Base-by-base conservation (phyloP, 495 filamentous ascomycete species). In the Neurospora sp. region DNA sequence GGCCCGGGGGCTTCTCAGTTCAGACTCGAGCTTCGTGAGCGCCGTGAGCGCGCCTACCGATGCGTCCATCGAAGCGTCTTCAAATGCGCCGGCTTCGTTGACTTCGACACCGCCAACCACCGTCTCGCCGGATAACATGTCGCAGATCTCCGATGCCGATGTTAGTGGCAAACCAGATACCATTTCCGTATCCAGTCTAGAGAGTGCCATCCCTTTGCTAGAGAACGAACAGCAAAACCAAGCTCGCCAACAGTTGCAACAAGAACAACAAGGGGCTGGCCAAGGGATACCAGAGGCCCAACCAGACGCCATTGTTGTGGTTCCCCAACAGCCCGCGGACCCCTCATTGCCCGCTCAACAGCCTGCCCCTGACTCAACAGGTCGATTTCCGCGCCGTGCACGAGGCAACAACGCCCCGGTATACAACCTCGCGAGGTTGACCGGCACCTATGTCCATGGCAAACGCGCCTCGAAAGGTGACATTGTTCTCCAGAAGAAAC, bases 341-440 rank as follows among this genome's bases (percentile, higher is more conserved):
- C 17, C 45, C 45, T 54, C 45, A 54, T 24, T 54, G 10, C 45
- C 48, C 73, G 42, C 66, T 19, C 34, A 62, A 69, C 62, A 42
- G 28, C 59, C 43, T 39, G n/a, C 4, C 45, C 24, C 15, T 77
- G 8, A 69, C 0, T 69, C 79, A 15, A 74, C 74, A 9, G 69
- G 70, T 40, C 87, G 85, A 62, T 59, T 59, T 59, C 81, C 82
- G 70, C 83, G 85, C 72, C 82, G 87, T 66, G 79, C 82, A 31
- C 83, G 86, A 45, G 74, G 81, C 1, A 85, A 83, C 2, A 85
- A 83, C 69, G 73, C 85, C 10, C 83, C 83, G 4, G 83, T 87
- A 31, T 90, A 89, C 79, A 90, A 90, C 71, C 79, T 89, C 37
- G 82, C 85, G 39, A 81, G 86, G 54, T 78, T 90, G 9, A 82